Evolutionary conservation across 2,329 filamentous ascomycete genomes (phyloP), one percentile per base, ranked within the genome.

Genomic region (Phialophora expanda): DNA sequence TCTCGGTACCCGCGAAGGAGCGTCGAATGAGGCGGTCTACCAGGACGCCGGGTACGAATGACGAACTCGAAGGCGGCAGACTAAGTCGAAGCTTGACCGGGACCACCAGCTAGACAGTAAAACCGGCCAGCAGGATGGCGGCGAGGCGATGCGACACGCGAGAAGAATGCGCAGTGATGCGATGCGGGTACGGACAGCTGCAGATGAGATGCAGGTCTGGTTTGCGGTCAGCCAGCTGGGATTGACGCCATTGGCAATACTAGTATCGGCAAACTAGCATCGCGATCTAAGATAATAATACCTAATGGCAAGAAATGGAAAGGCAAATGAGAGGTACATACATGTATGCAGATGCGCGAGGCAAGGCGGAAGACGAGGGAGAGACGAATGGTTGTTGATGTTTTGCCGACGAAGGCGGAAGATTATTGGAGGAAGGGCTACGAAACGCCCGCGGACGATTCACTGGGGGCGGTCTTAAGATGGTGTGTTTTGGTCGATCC

Each of bases 161-260:
- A 44, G 58, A 28, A 26, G 56, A 54, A 55, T 62, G 62, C 48
- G 62, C 61, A 51, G 56, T 41, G 62, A 64, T 67, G 65, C 61
- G 11, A 60, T 65, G 61, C 54, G 64, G 65, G 65, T 50, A 64
- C 67, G 67, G 67, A 67, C 65, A 69, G 67, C 67, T 69, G 67
- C 67, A 65, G 67, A 62, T 56, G 57, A 53, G 58, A 61, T 63
- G 61, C 50, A 56, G 56, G 56, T 64, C 61, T 56, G 46, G 53
- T 48, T 48, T 61, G 57, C 62, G 61, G 51, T 48, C 62, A 61
- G 61, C 61, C 56, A 61, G 66, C 61, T 53, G 53, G 48, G 56
- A 53, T 26, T 14, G 38, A 46, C 51, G 57, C 44, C 60, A 62
- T 60, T 57, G 56, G 48, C 44, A 28, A 53, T 51, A 61, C 58